A percentile compares a stretch with the other conserved stretches of the same genome.
These are phyloP conservation scores for Cyclostephanos tholiformis DNA, from an alignment of 108 stramenopile genomes.

Conservation along the genomic window DNA sequence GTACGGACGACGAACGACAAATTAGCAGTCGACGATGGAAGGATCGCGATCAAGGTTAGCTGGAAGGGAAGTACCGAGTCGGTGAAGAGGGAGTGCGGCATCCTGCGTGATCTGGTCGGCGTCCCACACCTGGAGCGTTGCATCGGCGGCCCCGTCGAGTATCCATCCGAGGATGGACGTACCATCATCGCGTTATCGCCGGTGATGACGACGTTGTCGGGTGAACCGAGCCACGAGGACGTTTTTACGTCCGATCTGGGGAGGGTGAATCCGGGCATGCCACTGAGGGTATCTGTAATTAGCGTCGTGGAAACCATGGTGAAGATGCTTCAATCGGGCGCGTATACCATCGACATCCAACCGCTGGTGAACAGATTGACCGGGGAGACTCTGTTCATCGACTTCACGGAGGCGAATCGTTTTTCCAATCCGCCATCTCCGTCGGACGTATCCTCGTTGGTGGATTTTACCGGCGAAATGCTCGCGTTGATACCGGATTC, in stretches of 20 bases:
- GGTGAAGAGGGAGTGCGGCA: slow-evolving; percentile 66
- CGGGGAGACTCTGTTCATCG: slow-evolving; percentile 68
- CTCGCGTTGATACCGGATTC: slow-evolving; percentile 55
- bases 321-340: slow-evolving; percentile 58
- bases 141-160: slow-evolving; percentile 32
- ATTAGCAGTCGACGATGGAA: slow-evolving; percentile 3
- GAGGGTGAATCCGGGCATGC: slow-evolving; percentile 18
- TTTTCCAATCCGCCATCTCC: slow-evolving; percentile 17
- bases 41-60: slow-evolving; percentile 69
- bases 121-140: slow-evolving; percentile 60
- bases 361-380: slow-evolving; percentile 57
- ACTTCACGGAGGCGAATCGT: slow-evolving; percentile 72
- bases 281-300: slow-evolving; percentile 39
- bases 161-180: slow-evolving; percentile 51
- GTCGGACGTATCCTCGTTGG: slow-evolving; percentile 40
- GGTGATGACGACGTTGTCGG: slow-evolving; percentile 11
- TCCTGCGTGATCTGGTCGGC: slow-evolving; percentile 47
- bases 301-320: slow-evolving; percentile 55
- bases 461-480: slow-evolving; percentile 59
- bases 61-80: slow-evolving; percentile 61
- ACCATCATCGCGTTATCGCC: slow-evolving; percentile 63
- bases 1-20: background rate
- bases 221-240: background rate
- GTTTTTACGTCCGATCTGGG: slow-evolving; percentile 42
- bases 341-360: slow-evolving; percentile 69